Percentiles rank a stretch among this genome's conserved stretches.
phyloP scores from a whole-genome alignment of 129 eudicot species.

The Arctium lappa region DNA sequence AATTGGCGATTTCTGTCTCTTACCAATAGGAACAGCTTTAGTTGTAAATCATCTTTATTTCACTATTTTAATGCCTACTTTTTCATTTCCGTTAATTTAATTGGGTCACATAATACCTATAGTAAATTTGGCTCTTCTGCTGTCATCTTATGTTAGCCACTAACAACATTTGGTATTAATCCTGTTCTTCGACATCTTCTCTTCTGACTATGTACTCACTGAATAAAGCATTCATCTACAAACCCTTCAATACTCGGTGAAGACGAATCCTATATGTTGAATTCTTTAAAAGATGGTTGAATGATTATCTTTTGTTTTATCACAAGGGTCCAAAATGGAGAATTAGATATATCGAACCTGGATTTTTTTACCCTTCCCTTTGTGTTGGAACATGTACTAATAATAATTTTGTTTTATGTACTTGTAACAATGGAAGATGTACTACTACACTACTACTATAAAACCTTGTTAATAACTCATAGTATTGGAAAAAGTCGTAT shows the following conservation, averaged over 20 bases:
- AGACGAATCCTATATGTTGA: background rate
- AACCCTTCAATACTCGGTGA: background rate
- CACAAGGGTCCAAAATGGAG: background rate
- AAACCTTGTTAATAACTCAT: background rate
- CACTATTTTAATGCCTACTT: background rate
- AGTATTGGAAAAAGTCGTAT: background rate
- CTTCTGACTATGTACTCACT: no score
- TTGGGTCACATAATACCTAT: background rate
- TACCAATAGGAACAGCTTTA: background rate
- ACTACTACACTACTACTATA: background rate
- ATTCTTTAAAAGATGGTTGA: background rate
- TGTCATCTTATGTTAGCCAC: background rate
- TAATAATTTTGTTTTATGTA: background rate
- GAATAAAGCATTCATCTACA: background rate
- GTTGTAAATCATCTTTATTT: background rate
- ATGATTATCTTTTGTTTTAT: background rate
- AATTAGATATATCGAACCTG: background rate
- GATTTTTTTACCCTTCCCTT: background rate
- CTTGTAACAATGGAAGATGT: background rate
- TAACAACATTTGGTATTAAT: no score
- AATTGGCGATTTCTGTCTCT: background rate
- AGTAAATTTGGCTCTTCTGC: background rate
- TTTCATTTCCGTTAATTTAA: background rate
- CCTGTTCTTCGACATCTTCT: no score
- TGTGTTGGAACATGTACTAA: background rate